phyloP scores from a whole-genome alignment of 768 basidiomycete species.

The Phanerochaete carnosa region DNA sequence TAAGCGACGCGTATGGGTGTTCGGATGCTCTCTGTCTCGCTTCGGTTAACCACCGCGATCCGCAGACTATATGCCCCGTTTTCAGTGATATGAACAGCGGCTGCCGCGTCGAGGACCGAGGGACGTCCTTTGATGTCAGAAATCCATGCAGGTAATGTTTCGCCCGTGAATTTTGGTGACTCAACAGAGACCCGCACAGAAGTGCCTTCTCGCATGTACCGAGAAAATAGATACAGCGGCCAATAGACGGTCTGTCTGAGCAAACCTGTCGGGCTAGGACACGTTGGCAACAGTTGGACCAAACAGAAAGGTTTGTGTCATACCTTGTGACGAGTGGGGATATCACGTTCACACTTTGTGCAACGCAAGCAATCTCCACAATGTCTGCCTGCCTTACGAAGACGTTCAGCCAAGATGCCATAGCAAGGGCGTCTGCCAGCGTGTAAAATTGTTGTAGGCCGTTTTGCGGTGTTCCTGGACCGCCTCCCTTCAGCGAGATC shows the following conservation, averaged over 20 bases:
- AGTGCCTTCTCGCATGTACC: slow-evolving; percentile 50
- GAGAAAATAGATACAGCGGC: slow-evolving; percentile 51
- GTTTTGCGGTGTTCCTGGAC: slow-evolving; percentile 18
- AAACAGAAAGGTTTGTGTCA: slow-evolving; percentile 4
- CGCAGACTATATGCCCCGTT: slow-evolving; percentile 36
- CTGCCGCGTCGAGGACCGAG: slow-evolving; percentile 48
- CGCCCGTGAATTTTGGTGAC: slow-evolving; percentile 36
- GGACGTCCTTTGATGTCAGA: slow-evolving; percentile 36
- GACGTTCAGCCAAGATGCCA: slow-evolving; percentile 59
- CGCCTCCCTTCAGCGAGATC: neutral
- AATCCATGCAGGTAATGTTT: slow-evolving; percentile 52
- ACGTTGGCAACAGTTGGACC: slow-evolving; percentile 16
- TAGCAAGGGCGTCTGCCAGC: slow-evolving; percentile 33
- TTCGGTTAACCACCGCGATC: slow-evolving; percentile 51
- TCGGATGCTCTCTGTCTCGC: slow-evolving; percentile 29
- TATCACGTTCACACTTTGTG: slow-evolving; percentile 52
- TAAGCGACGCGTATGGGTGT: slow-evolving; percentile 38
- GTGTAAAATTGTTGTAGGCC: slow-evolving; percentile 22
- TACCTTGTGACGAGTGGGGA: slow-evolving; percentile 34
- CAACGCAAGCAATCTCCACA: slow-evolving; percentile 59
- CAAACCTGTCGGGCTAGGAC: slow-evolving; percentile 37
- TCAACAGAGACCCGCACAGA: slow-evolving; percentile 37
- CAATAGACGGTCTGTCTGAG: slow-evolving; percentile 47
- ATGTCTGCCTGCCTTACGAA: slow-evolving; percentile 57
- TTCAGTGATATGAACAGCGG: slow-evolving; percentile 32